phyloP scores from a whole-genome alignment of 176 grass and related monocot genomes.

The Thalia dealbata region DNA sequence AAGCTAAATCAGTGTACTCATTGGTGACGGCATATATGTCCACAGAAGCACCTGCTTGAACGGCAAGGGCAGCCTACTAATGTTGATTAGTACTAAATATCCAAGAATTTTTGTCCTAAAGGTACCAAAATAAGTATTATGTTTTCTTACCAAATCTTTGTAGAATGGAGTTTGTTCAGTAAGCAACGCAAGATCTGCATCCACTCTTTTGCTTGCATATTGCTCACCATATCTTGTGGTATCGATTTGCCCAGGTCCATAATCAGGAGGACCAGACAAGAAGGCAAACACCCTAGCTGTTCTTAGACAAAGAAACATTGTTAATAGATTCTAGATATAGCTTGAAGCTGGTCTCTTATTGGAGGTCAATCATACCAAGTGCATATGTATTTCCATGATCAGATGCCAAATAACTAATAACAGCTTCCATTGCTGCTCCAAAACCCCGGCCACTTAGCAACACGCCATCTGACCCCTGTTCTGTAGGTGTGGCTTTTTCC shows the following conservation, averaged over 20 bases:
- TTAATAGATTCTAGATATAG: no score
- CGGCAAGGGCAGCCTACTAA: conserved; percentile 77
- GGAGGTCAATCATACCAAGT: conserved; percentile 44
- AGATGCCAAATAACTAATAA: conserved; percentile 74
- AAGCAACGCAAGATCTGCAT: conserved; percentile 69
- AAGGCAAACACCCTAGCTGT: conserved; percentile 93
- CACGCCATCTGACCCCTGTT: conserved; percentile 63
- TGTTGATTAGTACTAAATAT: conserved; percentile 18
- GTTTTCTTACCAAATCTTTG: conserved; percentile 61
- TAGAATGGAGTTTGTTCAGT: conserved; percentile 94
- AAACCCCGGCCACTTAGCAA: conserved; percentile 74
- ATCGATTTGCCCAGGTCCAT: conserved; percentile 80
- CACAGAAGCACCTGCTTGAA: conserved; percentile 92
- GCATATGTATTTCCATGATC: conserved; percentile 90
- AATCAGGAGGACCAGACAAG: conserved; percentile 90
- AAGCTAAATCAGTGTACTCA: conserved; percentile 96
- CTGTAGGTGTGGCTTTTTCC: conserved; percentile 62
- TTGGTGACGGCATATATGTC: conserved; percentile 90
- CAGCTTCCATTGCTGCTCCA: conserved; percentile 68
- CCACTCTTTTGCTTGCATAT: conserved; percentile 85
- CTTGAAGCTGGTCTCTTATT: not conserved
- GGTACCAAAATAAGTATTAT: conserved; percentile 1
- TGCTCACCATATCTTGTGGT: conserved; percentile 89
- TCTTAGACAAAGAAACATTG: conserved; percentile 5
- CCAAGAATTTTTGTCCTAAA: conserved; percentile 1